phyloP scores from a whole-genome alignment of 2,329 filamentous ascomycete species.

The Aspergillus nomiae region DNA sequence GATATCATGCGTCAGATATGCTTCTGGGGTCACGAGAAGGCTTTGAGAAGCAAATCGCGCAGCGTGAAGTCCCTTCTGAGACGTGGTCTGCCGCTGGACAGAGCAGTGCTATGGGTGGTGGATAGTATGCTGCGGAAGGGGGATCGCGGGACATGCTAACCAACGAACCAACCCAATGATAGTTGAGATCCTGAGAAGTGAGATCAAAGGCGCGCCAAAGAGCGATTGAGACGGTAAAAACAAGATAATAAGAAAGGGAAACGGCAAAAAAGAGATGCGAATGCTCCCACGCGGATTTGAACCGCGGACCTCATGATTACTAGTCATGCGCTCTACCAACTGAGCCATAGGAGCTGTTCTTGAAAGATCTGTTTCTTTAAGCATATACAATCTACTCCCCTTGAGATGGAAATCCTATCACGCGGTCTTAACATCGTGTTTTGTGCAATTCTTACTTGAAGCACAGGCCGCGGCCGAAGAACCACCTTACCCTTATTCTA shows the following conservation, averaged over 20 bases:
- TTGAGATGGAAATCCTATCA: no score
- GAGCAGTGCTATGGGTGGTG: background rate
- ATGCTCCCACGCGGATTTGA: conserved; percentile 1
- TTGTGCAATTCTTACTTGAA: no score
- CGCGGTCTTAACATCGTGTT: no score
- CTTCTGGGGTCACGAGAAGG: background rate
- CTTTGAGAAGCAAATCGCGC: background rate
- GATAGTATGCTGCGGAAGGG: background rate
- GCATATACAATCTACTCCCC: background rate
- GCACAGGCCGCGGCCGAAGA: no score
- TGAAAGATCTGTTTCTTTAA: background rate
- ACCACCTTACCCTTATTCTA: no score
- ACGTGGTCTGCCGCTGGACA: background rate
- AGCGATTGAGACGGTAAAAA: no score
- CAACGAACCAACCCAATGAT: no score
- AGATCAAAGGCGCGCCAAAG: background rate
- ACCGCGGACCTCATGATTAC: conserved; percentile 2
- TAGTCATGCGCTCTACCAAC: background rate
- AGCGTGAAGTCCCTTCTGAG: background rate
- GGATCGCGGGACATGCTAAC: background rate
- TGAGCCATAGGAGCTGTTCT: background rate
- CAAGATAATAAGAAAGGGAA: background rate
- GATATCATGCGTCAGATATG: background rate
- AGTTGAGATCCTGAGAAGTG: no score
- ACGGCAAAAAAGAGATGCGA: background rate